These are phyloP conservation scores for Penicillium tannophilum DNA, from an alignment of 495 filamentous ascomycete species.

Conservation along the genomic window DNA sequence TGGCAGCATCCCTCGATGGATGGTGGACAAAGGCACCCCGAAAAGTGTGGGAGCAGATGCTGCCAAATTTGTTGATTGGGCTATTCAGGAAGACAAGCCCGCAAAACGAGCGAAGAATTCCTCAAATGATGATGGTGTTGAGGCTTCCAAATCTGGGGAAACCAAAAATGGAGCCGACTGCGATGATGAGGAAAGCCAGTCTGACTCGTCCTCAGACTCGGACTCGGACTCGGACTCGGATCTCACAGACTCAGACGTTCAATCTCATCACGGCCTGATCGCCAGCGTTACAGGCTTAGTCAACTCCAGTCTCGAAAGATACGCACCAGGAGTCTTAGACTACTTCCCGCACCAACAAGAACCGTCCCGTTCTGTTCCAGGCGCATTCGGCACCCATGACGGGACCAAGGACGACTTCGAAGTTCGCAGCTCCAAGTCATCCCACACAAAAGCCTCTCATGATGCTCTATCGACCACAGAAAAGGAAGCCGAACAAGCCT, in stretches of 20 bases:
- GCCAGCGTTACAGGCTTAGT: conserved; percentile 46
- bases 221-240: conserved; percentile 29
- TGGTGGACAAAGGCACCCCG: conserved; percentile 92
- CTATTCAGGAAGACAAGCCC: conserved; percentile 57
- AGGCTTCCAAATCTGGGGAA: conserved; percentile 16
- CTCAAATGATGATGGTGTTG: conserved; percentile 14
- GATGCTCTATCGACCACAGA: not conserved
- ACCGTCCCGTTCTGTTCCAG: conserved; percentile 23
- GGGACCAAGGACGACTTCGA: conserved; percentile 10
- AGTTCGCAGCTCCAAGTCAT: conserved; percentile 13
- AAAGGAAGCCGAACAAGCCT: conserved; percentile 15
- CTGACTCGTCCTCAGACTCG: conserved; percentile 18
- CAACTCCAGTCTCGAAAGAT: conserved; percentile 42
- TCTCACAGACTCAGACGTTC: conserved; percentile 19
- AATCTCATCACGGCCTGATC: conserved; percentile 45
- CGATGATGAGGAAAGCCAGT: conserved; percentile 10
- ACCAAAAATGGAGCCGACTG: conserved; percentile 1
- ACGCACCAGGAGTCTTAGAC: conserved; percentile 50
- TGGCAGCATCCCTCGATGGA: conserved; percentile 87
- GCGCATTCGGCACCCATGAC: not conserved
- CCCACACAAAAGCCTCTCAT: conserved; percentile 4
- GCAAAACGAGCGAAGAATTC: conserved; percentile 33
- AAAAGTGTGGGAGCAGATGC: conserved; percentile 81
- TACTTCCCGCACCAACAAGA: conserved; percentile 43
- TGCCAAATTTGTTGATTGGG: conserved; percentile 85